These are phyloP conservation scores for Arthromyces matolae DNA, from an alignment of 768 basidiomycete species.

Conservation along the genomic window DNA sequence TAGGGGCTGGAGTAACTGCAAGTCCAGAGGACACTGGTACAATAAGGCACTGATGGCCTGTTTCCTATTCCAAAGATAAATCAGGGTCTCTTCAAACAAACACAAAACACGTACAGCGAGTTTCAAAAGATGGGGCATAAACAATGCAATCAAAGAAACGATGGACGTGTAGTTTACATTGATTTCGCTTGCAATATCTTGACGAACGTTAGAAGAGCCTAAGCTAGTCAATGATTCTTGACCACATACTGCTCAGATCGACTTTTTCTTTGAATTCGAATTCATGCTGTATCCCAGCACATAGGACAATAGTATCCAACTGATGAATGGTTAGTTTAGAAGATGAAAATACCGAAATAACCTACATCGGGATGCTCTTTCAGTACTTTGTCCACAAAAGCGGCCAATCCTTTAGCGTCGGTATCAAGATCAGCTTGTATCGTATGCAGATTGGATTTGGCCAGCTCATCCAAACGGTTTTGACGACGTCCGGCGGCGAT, in stretches of 20 bases:
- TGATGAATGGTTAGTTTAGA: neutral
- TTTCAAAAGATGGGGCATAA: conserved; percentile 53
- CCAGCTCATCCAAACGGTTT: conserved; percentile 50
- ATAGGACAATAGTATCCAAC: conserved; percentile 54
- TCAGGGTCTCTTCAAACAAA: neutral
- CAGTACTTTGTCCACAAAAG: conserved; percentile 38
- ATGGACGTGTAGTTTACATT: conserved; percentile 53
- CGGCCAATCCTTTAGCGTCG: conserved; percentile 34
- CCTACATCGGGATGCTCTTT: conserved; percentile 46
- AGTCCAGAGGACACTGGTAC: conserved; percentile 51
- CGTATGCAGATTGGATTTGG: conserved; percentile 36
- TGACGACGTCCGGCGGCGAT: conserved; percentile 50
- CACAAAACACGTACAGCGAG: conserved; percentile 38
- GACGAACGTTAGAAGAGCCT: conserved; percentile 1
- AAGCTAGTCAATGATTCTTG: neutral
- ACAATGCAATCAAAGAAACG: conserved; percentile 42
- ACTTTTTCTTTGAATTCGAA: conserved; percentile 42
- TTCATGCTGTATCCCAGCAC: conserved; percentile 51
- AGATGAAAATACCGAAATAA: neutral
- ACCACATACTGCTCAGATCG: conserved; percentile 36
- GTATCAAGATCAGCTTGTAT: conserved; percentile 42
- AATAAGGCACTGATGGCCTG: conserved; percentile 45
- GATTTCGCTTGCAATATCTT: conserved; percentile 44
- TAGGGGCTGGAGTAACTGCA: conserved; percentile 40
- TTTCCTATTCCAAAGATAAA: conserved; percentile 26